Base-by-base conservation (phyloP, 371 early-diverging fungal genomes). In the Apophysomyces trapeziformis region DNA sequence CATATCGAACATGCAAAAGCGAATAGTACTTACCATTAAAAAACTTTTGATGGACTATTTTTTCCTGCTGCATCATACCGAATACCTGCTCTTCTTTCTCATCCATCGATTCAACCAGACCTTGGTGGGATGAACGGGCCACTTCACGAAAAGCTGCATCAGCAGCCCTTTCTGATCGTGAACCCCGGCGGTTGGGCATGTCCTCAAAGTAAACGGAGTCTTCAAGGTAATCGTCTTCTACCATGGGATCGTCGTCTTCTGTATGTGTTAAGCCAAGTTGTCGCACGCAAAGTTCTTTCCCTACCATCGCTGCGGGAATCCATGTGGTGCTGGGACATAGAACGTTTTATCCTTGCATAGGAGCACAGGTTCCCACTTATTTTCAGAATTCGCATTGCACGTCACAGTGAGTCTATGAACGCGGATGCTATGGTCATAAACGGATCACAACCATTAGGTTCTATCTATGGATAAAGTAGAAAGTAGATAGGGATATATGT, bases 21-120 rank as follows among this genome's bases (percentile, higher is more conserved):
- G 5, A 7, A 57, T 26, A 26, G 32, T 26, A 37, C 61, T 67
- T 63, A 67, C 68, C 18, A 12, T 67, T 67, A 32, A 62, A 67
- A 21, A 67, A 67, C 11, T 61, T 62, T 45, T 67, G 68, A 39
- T 67, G 68, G 16, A 67, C 63, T 9, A 67, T 18, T 57, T 67
- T 67, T 14, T 67, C 68, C n/a, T 61, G 68, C 35, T 57, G 63
- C 32, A 56, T 47, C 43, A 60, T 26, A 13, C 36, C 57, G 13
- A 57, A 36, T 12, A 63, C 36, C 2, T 58, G 63, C n/a, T 67
- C 68, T 13, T 63, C 68, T 39, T 63, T 67, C 46, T 67, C 68
- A 16, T 67, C 68, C 35, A 67, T 46, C 13, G 57, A 35, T 7
- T 67, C 68, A 37, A 63, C 12, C 45, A 58, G 57, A 16, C 46